A percentile compares a stretch with the other conserved stretches of the same genome.
Conservation (phyloP, 306 rosid species). For the Gleditsia sinensis region DNA sequence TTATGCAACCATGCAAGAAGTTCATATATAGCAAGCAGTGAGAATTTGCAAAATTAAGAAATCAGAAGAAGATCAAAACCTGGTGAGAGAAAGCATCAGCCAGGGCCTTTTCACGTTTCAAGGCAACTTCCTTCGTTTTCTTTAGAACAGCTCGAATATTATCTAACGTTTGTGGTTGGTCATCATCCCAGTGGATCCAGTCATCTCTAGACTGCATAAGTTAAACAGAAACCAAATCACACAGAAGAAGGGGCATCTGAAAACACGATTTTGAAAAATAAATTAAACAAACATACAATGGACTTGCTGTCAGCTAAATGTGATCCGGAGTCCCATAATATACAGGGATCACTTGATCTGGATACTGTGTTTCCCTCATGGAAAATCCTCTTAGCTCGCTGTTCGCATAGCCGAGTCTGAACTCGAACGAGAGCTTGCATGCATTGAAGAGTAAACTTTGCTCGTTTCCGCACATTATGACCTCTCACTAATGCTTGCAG, state of each 20-base stretch:
- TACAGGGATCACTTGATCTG: slow-evolving; percentile 26
- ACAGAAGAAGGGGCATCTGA: not conserved
- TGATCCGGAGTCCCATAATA: slow-evolving; percentile 31
- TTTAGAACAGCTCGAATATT: slow-evolving; percentile 41
- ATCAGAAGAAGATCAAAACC: slow-evolving; percentile 22
- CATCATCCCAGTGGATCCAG: slow-evolving; percentile 36
- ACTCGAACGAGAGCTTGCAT: slow-evolving; percentile 62
- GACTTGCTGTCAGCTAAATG: slow-evolving; percentile 36
- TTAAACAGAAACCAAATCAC: not conserved
- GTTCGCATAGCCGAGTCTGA: slow-evolving; percentile 47
- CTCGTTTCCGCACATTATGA: slow-evolving; percentile 52
- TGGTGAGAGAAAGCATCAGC: slow-evolving; percentile 54
- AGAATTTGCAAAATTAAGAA: not conserved
- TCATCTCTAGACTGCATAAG: slow-evolving; percentile 49
- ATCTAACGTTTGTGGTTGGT: slow-evolving; percentile 29
- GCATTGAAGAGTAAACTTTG: slow-evolving; percentile 54
- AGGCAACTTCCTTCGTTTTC: slow-evolving; percentile 42
- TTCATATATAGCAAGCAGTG: not conserved
- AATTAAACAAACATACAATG: slow-evolving; percentile 29
- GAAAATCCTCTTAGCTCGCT: slow-evolving; percentile 44
- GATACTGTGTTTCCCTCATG: slow-evolving; percentile 41
- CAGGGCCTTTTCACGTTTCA: slow-evolving; percentile 44
- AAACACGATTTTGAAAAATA: not conserved
- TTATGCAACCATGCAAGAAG: not conserved
- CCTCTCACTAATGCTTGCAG: slow-evolving; percentile 69